These are phyloP conservation scores for Rhizopogon parksii DNA, from an alignment of 1,284 basidiomycete species.

Conservation along the genomic window DNA sequence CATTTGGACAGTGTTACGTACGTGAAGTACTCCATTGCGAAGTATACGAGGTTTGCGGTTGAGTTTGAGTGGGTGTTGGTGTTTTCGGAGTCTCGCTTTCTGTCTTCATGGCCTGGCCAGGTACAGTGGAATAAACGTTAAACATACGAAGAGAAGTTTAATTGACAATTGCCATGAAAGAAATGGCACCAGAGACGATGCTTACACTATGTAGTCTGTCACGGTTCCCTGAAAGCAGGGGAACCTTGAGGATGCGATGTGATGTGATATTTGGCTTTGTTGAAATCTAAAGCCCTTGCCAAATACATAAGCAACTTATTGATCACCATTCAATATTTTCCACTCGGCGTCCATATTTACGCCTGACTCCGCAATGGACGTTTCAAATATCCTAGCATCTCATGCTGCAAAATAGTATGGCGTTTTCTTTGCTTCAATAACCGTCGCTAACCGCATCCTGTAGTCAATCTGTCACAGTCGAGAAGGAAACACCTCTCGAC, in stretches of 20 bases:
- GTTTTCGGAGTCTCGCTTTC: constrained; percentile 31
- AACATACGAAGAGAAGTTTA: not conserved
- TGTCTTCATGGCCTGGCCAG: constrained; percentile 25
- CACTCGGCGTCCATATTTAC: not conserved
- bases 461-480: constrained; percentile 63
- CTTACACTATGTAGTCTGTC: too few species aligned
- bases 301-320: not conserved
- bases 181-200: not conserved
- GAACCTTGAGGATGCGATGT: not conserved
- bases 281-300: not conserved
- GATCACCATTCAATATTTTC: not conserved
- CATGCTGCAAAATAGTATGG: constrained; percentile 60
- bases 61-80: constrained; percentile 22
- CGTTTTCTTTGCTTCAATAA: not conserved
- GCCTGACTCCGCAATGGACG: constrained; percentile 53
- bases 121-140: too few species aligned
- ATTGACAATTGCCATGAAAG: not conserved
- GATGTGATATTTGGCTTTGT: not conserved
- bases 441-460: not conserved
- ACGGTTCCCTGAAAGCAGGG: too few species aligned
- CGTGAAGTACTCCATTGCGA: constrained; percentile 39
- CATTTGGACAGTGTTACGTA: constrained; percentile 21
- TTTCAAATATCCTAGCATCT: constrained; percentile 66
- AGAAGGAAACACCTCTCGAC: constrained; percentile 77
- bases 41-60: constrained; percentile 25